Evolutionary conservation across 768 basidiomycete species (phyloP).

Genomic region (Lyophyllum semitale): DNA sequence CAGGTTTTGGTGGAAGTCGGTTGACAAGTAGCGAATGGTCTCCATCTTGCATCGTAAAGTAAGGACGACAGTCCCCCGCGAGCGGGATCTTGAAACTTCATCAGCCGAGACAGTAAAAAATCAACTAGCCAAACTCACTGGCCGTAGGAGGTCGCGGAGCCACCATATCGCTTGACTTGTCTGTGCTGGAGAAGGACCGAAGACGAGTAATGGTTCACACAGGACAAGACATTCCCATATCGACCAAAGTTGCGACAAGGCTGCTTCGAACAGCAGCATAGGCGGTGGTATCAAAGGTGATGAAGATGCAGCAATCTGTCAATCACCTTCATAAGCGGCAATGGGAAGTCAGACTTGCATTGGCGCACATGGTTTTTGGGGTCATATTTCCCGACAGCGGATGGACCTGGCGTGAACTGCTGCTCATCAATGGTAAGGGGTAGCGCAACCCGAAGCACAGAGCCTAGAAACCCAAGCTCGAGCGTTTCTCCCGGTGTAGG

Average conservation of each 20-base stretch:
- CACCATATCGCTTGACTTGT: constrained; percentile 93
- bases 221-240: constrained; percentile 94
- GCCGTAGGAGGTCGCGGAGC: constrained; percentile 84
- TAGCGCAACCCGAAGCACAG: constrained; percentile 70
- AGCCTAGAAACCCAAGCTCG: constrained; percentile 85
- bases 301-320: constrained; percentile 69
- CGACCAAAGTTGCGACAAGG: constrained; percentile 72
- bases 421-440: constrained; percentile 72
- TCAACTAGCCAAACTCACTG: constrained; percentile 45
- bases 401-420: constrained; percentile 61
- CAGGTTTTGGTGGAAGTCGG: constrained; percentile 76
- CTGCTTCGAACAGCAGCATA: constrained; percentile 62
- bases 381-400: constrained; percentile 54
- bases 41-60: constrained; percentile 95
- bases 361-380: constrained; percentile 49
- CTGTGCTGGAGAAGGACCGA: constrained; percentile 74
- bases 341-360: background rate
- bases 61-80: constrained; percentile 85
- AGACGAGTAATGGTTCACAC: constrained; percentile 88
- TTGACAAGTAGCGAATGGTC: constrained; percentile 79
- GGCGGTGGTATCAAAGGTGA: constrained; percentile 61
- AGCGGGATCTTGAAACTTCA: constrained; percentile 65
- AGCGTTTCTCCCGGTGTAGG: constrained; percentile 65
- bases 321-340: constrained; percentile 3
- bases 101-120: constrained; percentile 1